Base-by-base conservation (phyloP, 2,329 filamentous ascomycete genomes). In the Blumeriella jaapii region DNA sequence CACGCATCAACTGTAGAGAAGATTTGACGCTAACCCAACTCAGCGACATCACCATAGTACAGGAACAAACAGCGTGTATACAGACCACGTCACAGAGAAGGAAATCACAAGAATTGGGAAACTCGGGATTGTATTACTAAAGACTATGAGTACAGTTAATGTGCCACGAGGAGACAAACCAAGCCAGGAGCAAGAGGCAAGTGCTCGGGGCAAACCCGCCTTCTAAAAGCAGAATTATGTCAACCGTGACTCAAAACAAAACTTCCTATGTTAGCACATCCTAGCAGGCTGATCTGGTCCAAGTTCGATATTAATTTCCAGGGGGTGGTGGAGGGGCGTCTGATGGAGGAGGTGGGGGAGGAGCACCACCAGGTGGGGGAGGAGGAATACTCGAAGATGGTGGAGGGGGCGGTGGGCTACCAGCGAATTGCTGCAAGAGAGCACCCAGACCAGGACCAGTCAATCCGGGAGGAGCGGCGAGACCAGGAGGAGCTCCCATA, bases 381-480 rank as follows among this genome's bases (percentile, higher is more conserved):
- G 51, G 51, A 29, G 48, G 48, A 33, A 43, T 45, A 28, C 28
- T 31, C 0, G 69, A 15, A 1, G 75, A 72, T 16, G 76, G 75
- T 27, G 71, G 71, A 38, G 68, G 63, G 15, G 66, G 62, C 25
- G 57, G 62, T 19, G 59, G 60, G 30, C 66, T 61, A 27, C 59
- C 60, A 40, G 58, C 64, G 24, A 70, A 82, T 51, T 78, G 76
- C 57, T 81, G 74, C 50, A 81, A 77, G 39, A 83, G 63, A 29
- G 74, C 71, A 53, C 70, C 76, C 41, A 79, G 62, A 25, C 72
- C 73, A 41, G 69, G 68, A 39, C 65, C 68, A 40, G 63, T 62
- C 28, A 76, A 62, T 34, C 64, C 67, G 44, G 60, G 59, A 24
- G 61, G 61, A 36, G 61, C 60, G 29, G 49, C 48, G 25, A 53